phyloP scores from a whole-genome alignment of 495 filamentous ascomycete genomes.

The Xylaria telfairii region DNA sequence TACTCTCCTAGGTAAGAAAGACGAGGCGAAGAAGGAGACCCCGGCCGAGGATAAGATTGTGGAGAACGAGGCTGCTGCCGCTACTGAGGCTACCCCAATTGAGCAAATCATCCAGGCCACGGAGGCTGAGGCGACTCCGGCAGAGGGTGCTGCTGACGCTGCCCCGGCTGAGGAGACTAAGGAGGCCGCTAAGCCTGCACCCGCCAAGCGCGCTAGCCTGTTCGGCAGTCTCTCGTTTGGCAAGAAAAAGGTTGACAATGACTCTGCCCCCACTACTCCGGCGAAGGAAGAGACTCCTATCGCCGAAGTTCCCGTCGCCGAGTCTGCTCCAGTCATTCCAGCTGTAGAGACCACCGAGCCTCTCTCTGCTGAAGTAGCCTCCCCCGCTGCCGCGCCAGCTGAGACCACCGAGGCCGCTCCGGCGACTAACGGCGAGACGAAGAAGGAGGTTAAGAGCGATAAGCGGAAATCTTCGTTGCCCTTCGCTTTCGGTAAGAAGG shows the following conservation, averaged over 20 bases:
- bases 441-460: constrained; percentile 58
- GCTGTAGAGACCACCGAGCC: constrained; percentile 63
- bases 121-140: constrained; percentile 47
- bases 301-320: constrained; percentile 52
- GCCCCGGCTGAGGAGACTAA: constrained; percentile 42
- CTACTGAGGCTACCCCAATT: constrained; percentile 35
- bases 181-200: constrained; percentile 43
- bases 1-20: constrained; percentile 74
- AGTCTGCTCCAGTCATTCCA: constrained; percentile 63
- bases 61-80: constrained; percentile 42
- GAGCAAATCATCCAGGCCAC: constrained; percentile 31
- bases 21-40: constrained; percentile 67
- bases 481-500: constrained; percentile 60
- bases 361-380: constrained; percentile 53
- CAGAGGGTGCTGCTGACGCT: constrained; percentile 39
- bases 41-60: constrained; percentile 54
- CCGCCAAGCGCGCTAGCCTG: constrained; percentile 56
- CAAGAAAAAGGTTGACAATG: constrained; percentile 56
- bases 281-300: constrained; percentile 45
- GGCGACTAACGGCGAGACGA: constrained; percentile 57
- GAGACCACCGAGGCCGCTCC: constrained; percentile 51
- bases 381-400: constrained; percentile 50
- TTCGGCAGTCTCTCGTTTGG: constrained; percentile 59
- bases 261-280: constrained; percentile 42
- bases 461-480: constrained; percentile 65